Base-by-base conservation (phyloP, 345 rosid genomes). In the Pistacia atlantica region DNA sequence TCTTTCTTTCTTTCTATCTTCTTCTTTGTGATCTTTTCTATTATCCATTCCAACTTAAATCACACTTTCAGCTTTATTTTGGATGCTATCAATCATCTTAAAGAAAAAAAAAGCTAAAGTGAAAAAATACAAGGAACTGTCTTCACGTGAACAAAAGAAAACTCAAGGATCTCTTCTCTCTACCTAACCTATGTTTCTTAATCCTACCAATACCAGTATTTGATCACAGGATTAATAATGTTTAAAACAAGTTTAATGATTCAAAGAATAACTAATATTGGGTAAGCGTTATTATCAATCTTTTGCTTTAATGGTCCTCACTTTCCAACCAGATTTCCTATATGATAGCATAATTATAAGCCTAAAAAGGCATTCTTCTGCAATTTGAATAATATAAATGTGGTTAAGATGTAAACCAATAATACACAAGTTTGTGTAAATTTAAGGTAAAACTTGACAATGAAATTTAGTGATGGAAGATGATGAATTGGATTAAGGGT, bases 61-160 rank as follows among this genome's bases (percentile, higher is more conserved):
- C 48, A 70, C 81, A 76, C 76, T 83, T 46, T 65, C 73, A 65
- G 49, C 80, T 76, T 83, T 83, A 57, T 58, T 71, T 69, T 73
- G 57, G 72, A 31, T 63, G 77, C 35, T 59, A 49, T 65, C 63
- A 62, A 49, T 65, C 63, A 62, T 76, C 62, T 55, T 61, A 38
- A 65, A 65, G 48, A 64, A 67, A 65, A 68, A 66, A 65, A 72
- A 67, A 57, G 11, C 25, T 16, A 74, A 62, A 56, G 20, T 57
- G 58, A 35, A 76, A 76, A 31, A 57, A 62, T 18, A 54, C 9
- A 67, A 79, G 77, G 62, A 16, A 74, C 73, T 73, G 11, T 68
- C 69, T 71, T 80, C 86, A 81, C 80, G 83, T 79, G 89, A 74
- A 78, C 69, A 67, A 38, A 59, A 48, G 55, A n/a, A 25, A 49